Evolutionary conservation across 495 filamentous ascomycete species (phyloP).

Genomic region (Tetracladium setigerum): DNA sequence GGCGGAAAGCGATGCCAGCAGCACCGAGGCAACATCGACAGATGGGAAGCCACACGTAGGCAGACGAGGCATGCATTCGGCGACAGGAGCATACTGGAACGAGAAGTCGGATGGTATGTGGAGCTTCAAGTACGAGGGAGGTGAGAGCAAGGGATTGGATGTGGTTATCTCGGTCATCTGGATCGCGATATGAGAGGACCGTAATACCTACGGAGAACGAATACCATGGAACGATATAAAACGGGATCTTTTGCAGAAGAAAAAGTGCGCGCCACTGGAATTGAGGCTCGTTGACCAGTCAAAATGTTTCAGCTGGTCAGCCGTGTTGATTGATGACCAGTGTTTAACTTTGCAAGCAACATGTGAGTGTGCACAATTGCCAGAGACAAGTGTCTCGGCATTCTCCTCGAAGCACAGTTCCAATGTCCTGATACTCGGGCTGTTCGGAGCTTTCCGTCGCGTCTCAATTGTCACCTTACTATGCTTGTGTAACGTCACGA

Average conservation of each 20-base stretch:
- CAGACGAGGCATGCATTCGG: constrained; percentile 91
- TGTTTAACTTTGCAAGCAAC: no score
- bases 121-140: constrained; percentile 89
- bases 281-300: not conserved
- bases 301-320: no score
- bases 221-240: not conserved
- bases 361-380: no score
- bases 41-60: constrained; percentile 58
- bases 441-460: no score
- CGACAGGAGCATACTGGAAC: constrained; percentile 94
- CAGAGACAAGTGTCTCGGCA: no score
- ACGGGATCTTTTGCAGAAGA: not conserved
- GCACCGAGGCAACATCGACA: constrained; percentile 30
- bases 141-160: constrained; percentile 78
- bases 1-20: constrained; percentile 23
- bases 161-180: constrained; percentile 88
- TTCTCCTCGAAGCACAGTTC: no score
- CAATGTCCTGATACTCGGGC: no score
- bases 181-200: constrained; percentile 50
- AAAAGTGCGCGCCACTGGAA: not conserved
- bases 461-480: no score
- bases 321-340: no score
- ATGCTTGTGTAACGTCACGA: no score
- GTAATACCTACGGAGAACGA: no score
- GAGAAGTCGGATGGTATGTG: constrained; percentile 96